Evolutionary conservation across 23 red algal species (phyloP), one percentile per base, ranked within the genome.

Genomic region (Pyropia yezoensis): DNA sequence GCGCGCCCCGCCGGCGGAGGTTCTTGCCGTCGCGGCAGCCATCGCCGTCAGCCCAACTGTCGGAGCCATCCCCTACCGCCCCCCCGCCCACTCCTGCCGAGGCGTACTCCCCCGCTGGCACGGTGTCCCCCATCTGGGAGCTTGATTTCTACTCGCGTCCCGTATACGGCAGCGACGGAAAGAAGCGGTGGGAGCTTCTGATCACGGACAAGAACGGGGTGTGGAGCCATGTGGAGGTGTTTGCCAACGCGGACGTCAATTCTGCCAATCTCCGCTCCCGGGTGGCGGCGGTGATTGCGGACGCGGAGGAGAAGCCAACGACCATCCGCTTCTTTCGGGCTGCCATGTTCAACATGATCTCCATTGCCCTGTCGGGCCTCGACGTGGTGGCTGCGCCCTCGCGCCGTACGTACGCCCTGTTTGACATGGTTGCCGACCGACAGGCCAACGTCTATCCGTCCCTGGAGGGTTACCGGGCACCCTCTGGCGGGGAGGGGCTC

Each of bases 271-370:
- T 98, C 32, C 57, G 75, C 17, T 67, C 63, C 11, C 65, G 84
- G 14, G 50, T 98, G 28, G 62, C 85, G 61, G 65, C 55, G 11
- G 76, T 91, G 22, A 85, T 98, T 13, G 79, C 62, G 21, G 52
- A 65, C 21, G 61, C 79, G 0, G 17, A 49, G 12, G 20, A 27
- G 22, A 74, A 59, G 63, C 94, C 94, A 18, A 49, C 32, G 32
- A 53, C 69, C 50, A 77, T 98, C 20, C 82, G 80, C 18, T 98
- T 91, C 73, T 98, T 91, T 68, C 85, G 94, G n/a, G 28, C 78
- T n/a, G 71, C 71, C 19, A 98, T 98, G 94, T 71, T 70, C 47
- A 98, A 98, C 78, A 98, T 98, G 94, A 98, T 98, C 68, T 69
- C 62, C 24, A 87, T 98, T 29, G 94, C 94, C 53, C 66, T 98